These are phyloP conservation scores for Leccinum disarticulatum DNA, from an alignment of 768 basidiomycete genomes.

Conservation along the genomic window DNA sequence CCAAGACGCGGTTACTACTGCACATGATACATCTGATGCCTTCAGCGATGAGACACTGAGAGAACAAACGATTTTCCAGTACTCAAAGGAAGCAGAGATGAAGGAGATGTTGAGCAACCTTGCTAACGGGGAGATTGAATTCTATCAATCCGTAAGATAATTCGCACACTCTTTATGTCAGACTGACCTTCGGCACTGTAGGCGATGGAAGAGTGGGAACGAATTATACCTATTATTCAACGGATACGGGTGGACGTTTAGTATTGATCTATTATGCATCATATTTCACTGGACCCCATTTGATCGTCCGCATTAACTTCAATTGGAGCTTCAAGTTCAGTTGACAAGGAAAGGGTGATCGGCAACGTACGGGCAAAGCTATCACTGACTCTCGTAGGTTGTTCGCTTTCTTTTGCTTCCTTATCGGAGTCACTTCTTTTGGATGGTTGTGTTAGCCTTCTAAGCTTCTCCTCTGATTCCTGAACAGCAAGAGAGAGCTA, in stretches of 20 bases:
- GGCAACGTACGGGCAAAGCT: not conserved
- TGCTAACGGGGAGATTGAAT: conserved; percentile 94
- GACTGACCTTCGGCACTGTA: conserved; percentile 29
- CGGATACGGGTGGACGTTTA: conserved; percentile 92
- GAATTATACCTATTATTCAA: conserved; percentile 90
- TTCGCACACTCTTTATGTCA: conserved; percentile 1
- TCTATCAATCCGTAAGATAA: conserved; percentile 78
- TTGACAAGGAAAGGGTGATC: not conserved
- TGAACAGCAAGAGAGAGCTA: conserved; percentile 78
- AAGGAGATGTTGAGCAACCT: conserved; percentile 89
- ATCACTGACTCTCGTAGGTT: conserved; percentile 2
- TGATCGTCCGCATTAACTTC: conserved; percentile 9
- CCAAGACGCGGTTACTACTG: conserved; percentile 93
- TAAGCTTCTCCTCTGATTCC: conserved; percentile 72
- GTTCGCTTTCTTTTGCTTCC: conserved; percentile 13
- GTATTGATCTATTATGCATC: conserved; percentile 25
- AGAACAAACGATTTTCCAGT: conserved; percentile 89
- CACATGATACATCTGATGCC: conserved; percentile 93
- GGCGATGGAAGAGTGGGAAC: conserved; percentile 98
- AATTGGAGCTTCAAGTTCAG: conserved; percentile 1
- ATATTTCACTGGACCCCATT: conserved; percentile 7
- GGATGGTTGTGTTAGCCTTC: conserved; percentile 12
- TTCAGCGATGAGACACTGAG: conserved; percentile 94
- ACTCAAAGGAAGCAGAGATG: conserved; percentile 93
- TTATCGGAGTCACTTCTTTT: conserved; percentile 5